Conservation (phyloP, 106 monocot species). For the Vanilla planifolia region DNA sequence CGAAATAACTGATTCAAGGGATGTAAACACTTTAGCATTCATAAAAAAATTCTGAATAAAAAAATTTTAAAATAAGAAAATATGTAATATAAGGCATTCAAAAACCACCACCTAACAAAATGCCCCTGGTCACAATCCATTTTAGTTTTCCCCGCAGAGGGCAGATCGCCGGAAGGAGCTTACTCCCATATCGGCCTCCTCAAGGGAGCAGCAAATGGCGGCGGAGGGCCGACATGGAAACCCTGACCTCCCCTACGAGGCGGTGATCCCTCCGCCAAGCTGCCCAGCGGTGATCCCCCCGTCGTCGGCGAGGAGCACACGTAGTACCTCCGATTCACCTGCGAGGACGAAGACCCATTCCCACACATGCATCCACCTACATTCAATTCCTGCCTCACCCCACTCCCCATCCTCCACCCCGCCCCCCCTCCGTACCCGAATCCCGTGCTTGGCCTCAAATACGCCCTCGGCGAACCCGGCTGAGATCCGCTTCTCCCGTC, state of each 20-base stretch:
- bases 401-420: constrained; percentile 1
- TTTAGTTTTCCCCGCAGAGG: too few relatives aligned
- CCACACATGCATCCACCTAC: background rate
- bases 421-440: background rate
- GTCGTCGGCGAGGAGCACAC: background rate
- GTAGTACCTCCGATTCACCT: too few relatives aligned
- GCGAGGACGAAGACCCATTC: background rate
- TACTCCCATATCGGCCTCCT: constrained; percentile 2
- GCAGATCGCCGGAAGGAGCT: too few relatives aligned
- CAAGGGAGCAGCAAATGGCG: background rate
- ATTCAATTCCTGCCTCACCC: background rate
- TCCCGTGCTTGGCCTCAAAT: background rate
- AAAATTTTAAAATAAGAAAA: too few relatives aligned
- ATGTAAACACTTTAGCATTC: background rate
- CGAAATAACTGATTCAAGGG: too few relatives aligned
- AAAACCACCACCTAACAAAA: too few relatives aligned
- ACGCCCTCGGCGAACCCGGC: background rate
- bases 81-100: too few relatives aligned
- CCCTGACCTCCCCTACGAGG: background rate
- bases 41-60: too few relatives aligned
- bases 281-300: background rate
- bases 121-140: too few relatives aligned
- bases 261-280: background rate
- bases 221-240: background rate
- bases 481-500: background rate